These are phyloP conservation scores for Mycena latifolia DNA, from an alignment of 768 basidiomycete species.

Conservation along the genomic window DNA sequence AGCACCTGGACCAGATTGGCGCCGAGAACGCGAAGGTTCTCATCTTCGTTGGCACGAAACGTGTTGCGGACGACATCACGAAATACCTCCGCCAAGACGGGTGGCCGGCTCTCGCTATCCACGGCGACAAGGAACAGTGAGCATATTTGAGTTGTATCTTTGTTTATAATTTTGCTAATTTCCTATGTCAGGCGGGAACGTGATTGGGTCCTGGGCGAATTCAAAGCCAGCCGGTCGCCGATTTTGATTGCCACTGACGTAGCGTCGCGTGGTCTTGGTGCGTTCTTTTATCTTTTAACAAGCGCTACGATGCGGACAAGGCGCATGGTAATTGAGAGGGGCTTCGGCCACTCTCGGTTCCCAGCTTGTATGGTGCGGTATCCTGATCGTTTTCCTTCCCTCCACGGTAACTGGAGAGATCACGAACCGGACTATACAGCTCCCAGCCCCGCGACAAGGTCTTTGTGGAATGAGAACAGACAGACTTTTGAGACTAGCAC, in stretches of 20 bases:
- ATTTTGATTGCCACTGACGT: slow-evolving; percentile 99
- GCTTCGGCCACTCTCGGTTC: slow-evolving; percentile 36
- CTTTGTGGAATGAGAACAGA: slow-evolving; percentile 40
- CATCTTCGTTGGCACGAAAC: slow-evolving; percentile 98
- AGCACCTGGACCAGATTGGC: slow-evolving; percentile 97
- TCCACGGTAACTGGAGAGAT: slow-evolving; percentile 22
- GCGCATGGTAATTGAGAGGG: slow-evolving; percentile 39
- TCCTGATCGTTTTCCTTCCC: slow-evolving; percentile 35
- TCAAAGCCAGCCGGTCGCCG: slow-evolving; percentile 97
- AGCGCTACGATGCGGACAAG: slow-evolving; percentile 56
- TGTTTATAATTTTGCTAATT: slow-evolving; percentile 14
- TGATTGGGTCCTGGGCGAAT: slow-evolving; percentile 98
- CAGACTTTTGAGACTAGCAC: slow-evolving; percentile 53
- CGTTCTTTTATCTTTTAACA: slow-evolving; percentile 65
- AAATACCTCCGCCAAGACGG: slow-evolving; percentile 98
- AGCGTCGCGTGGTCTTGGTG: slow-evolving; percentile 99
- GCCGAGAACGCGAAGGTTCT: slow-evolving; percentile 98
- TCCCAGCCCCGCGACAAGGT: slow-evolving; percentile 32
- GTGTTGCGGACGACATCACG: slow-evolving; percentile 98
- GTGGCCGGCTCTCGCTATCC: slow-evolving; percentile 99
- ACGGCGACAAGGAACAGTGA: slow-evolving; percentile 99
- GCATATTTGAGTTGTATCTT: slow-evolving; percentile 43
- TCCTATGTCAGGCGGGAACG: slow-evolving; percentile 81
- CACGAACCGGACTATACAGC: slow-evolving; percentile 30
- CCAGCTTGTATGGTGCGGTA: slow-evolving; percentile 39